A percentile compares a stretch with the other conserved stretches of the same genome.
phyloP scores from a whole-genome alignment of 129 eudicot genomes.

The Oenanthe sinensis region DNA sequence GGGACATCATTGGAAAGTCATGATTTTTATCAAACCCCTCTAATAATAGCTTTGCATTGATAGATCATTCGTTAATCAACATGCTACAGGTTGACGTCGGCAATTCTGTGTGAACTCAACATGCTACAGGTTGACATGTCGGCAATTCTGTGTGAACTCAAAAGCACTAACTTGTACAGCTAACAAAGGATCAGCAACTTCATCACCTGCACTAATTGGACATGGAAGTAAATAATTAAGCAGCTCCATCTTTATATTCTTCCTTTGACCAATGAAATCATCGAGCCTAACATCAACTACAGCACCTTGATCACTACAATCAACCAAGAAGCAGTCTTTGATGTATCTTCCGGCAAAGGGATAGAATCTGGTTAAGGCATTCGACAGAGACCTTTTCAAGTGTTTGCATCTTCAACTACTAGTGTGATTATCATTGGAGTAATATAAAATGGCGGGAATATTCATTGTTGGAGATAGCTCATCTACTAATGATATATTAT shows the following conservation, averaged over 20 bases:
- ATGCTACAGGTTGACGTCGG: not conserved
- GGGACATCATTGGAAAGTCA: not conserved
- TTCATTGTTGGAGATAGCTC: constrained; percentile 1
- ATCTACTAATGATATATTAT: constrained; percentile 1
- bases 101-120: too few relatives aligned
- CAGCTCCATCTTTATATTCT: not conserved
- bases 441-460: not conserved
- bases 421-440: not conserved
- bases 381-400: constrained; percentile 13
- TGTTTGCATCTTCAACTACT: not conserved
- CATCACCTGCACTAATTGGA: not conserved
- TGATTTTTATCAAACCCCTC: not conserved
- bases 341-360: constrained; percentile 25
- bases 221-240: constrained; percentile 10
- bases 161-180: constrained; percentile 15
- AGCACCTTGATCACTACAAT: constrained; percentile 24
- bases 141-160: constrained; percentile 14
- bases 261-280: not conserved
- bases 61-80: constrained; percentile 13
- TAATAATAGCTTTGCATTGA: not conserved
- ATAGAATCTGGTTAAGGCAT: constrained; percentile 13
- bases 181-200: constrained; percentile 5
- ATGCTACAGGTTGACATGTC: too few relatives aligned
- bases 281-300: not conserved
- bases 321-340: constrained; percentile 6